Percentiles rank a stretch among this genome's conserved stretches.
These are phyloP conservation scores for Nymphaea colorata DNA, from an alignment of 164 flowering plant species.

Conservation along the genomic window DNA sequence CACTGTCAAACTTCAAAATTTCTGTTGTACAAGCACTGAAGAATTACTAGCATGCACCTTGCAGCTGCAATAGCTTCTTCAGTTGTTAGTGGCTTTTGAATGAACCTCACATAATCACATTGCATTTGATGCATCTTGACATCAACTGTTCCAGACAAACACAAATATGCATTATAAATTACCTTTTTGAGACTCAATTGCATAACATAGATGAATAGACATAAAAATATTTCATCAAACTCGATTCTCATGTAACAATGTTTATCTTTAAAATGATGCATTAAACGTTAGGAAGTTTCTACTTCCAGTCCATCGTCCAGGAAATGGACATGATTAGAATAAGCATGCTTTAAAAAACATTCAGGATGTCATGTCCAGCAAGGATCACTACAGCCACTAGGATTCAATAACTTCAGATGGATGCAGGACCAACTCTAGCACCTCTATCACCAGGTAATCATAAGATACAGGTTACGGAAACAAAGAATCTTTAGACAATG, in stretches of 20 bases:
- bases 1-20: constrained; percentile 94
- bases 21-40: constrained; percentile 61
- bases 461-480: neutral
- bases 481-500: neutral
- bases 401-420: neutral
- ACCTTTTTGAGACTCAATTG: too few species aligned
- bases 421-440: neutral
- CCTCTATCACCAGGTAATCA: neutral
- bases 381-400: too few species aligned
- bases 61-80: constrained; percentile 90
- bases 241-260: too few species aligned
- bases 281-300: too few species aligned
- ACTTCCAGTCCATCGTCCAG: too few species aligned
- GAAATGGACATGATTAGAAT: too few species aligned
- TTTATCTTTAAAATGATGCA: too few species aligned
- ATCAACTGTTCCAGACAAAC: constrained; percentile 39
- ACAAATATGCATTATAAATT: too few species aligned
- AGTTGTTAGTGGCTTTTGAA: constrained; percentile 70
- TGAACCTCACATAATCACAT: constrained; percentile 45
- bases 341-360: too few species aligned
- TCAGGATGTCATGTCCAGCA: too few species aligned
- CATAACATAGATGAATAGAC: too few species aligned
- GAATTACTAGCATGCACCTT: constrained; percentile 88
- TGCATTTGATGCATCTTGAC: constrained; percentile 98
- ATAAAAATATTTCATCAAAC: too few species aligned